These are phyloP conservation scores for Torulaspora microellipsoides DNA, from an alignment of 805 yeast species.

Conservation along the genomic window DNA sequence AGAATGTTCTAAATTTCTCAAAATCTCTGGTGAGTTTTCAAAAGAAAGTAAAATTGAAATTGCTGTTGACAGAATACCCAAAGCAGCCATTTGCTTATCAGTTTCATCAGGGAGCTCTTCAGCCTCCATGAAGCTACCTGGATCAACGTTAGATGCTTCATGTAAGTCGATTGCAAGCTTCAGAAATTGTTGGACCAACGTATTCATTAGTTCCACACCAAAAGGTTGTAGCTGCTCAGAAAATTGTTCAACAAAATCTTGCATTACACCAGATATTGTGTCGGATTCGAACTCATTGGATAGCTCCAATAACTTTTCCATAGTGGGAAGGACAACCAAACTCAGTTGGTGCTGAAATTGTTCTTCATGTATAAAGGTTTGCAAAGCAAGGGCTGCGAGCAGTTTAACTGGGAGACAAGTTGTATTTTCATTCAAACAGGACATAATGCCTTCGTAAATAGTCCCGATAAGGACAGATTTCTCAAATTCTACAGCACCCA, in stretches of 20 bases:
- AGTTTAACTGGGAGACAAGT: conserved; percentile 67
- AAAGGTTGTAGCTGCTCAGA: conserved; percentile 88
- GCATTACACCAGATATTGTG: conserved; percentile 84
- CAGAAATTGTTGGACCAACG: conserved; percentile 69
- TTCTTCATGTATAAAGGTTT: conserved; percentile 62
- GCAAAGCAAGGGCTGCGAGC: conserved; percentile 81
- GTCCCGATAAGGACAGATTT: conserved; percentile 35
- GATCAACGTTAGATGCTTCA: conserved; percentile 51
- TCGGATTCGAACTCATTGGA: conserved; percentile 85
- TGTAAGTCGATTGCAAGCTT: conserved; percentile 62
- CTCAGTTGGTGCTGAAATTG: conserved; percentile 67
- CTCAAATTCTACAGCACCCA: conserved; percentile 56
- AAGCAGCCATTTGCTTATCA: conserved; percentile 77
- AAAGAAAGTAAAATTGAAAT: conserved; percentile 76
- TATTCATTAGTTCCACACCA: conserved; percentile 62
- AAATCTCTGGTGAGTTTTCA: conserved; percentile 71
- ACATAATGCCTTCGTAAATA: conserved; percentile 45
- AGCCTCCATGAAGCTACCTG: conserved; percentile 34
- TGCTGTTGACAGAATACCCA: conserved; percentile 76
- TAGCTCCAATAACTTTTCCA: conserved; percentile 70
- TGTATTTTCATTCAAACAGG: conserved; percentile 40
- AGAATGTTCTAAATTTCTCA: conserved; percentile 58
- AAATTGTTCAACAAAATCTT: conserved; percentile 87
- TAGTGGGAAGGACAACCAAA: conserved; percentile 66
- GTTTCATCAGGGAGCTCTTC: conserved; percentile 41